Evolutionary conservation across 495 filamentous ascomycete species (phyloP), one percentile per base, ranked within the genome.

Genomic region (Achaetomiella virescens): DNA sequence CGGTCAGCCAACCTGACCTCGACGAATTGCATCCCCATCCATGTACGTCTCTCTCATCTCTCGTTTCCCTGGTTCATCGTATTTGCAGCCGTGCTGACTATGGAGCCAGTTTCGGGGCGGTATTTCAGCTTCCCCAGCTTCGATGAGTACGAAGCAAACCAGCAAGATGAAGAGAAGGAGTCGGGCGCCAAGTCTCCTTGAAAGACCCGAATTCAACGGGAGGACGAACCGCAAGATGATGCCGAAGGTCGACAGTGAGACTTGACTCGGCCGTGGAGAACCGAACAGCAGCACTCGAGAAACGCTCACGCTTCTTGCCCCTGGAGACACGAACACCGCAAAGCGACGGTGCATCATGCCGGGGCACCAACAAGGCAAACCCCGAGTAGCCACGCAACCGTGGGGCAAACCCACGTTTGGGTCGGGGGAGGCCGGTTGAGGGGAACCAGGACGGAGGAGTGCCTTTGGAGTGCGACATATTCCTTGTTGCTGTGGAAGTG

Each of bases 101-200:
- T 42, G 20, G 48, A 20, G 21, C 17, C 53, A 75, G 72, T 62
- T 22, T 70, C 70, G 9, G 74, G 64, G 12, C 71, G 75, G 45
- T 82, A 82, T 56, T 78, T 79, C 53, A 80, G 77, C 70, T 82
- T 82, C 63, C 79, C 79, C 17, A 81, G 75, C 67, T 80, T 81
- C 59, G 79, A 82, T 47, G 62, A 69, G 43, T 77, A 75, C 66
- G 73, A 75, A 36, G 68, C 63, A 14, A 68, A 63, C 47, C 70
- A 72, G 44, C 61, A 68, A 41, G 68, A 70, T 10, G 71, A 76
- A 20, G 59, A 67, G n/a, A 65, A 70, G 52, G 62, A 60, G 27
- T 21, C 37, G 15, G 60, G 61, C 4, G 41, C 54, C 25, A 70
- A 70, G 66, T 62, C 64, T 21, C 64, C 65, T 38, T 69, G 62